Evolutionary conservation across 2,329 filamentous ascomycete genomes (phyloP), one percentile per base, ranked within the genome.

Genomic region (Byssothecium circinans): DNA sequence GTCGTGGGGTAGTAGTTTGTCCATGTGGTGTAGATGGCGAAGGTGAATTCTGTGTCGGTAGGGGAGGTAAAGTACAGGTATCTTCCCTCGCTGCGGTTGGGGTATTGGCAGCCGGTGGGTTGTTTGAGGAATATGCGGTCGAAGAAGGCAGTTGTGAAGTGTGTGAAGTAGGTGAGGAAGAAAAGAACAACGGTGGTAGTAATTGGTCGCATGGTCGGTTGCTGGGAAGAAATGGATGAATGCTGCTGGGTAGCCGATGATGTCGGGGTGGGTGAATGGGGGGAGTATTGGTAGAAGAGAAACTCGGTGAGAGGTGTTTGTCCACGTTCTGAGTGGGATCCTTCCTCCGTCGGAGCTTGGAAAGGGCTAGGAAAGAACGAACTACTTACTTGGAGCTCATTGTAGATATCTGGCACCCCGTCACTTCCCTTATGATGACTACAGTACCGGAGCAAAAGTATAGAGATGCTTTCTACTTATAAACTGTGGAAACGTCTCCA

Each of bases 41-140:
- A 52, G 15, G 38, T 27, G 41, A 39, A 43, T 30, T 23, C 8
- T 6, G 40, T 17, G 14, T 43, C 35, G 27, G n/a, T 39, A 40
- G 45, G 33, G 4, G 39, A 34, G 15, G 39, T 46, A 42, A 52
- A 52, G 35, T 52, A 46, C 17, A 52, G 46, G 37, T 43, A 52
- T 20, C 33, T 36, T 22, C 44, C 43, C 17, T 32, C 32, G 10
- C 17, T 30, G 15, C 37, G 37, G 32, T 37, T 27, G 12, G 41
- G 37, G 20, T 47, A 39, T 23, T 48, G 49, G 27, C 49, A 52
- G 37, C 41, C 41, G n/a, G 27, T 20, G n/a, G 19, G 23, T 12
- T 40, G 38, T 15, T 38, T 29, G 12, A 32, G 27, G 30, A 42
- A 45, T 25, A 25, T 5, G 10, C 6, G 6, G 10, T 25, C 23